Percentiles rank a stretch among this genome's conserved stretches.
phyloP scores from a whole-genome alignment of 2,329 filamentous ascomycete species.

The Penicillium sp. region DNA sequence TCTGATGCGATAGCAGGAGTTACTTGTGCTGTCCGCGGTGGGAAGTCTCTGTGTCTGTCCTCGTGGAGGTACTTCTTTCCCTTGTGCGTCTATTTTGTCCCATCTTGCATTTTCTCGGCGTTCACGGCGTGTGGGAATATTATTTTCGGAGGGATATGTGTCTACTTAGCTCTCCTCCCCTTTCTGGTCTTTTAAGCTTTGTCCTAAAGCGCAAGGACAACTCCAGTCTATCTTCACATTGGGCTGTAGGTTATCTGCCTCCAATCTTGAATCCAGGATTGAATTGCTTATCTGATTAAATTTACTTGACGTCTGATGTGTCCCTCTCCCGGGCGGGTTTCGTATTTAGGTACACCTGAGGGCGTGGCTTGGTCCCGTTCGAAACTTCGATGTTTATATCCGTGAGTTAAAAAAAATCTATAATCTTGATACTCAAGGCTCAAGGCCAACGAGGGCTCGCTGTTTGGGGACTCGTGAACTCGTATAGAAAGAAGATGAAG shows the following conservation, averaged over 20 bases:
- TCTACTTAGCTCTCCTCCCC: neutral
- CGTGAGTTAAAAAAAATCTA: neutral
- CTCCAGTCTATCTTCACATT: too few relatives aligned
- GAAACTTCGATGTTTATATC: neutral
- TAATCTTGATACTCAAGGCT: neutral
- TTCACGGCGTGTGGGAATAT: neutral
- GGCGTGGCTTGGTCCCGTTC: slow-evolving; percentile 1
- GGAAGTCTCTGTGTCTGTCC: neutral
- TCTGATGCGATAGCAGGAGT: neutral
- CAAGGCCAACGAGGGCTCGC: neutral
- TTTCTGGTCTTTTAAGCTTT: neutral
- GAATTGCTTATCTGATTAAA: neutral
- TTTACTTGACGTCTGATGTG: neutral
- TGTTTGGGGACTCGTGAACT: slow-evolving; percentile 6
- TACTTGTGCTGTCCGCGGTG: neutral
- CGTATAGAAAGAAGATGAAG: slow-evolving; percentile 4
- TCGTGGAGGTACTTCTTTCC: neutral
- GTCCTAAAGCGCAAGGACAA: neutral
- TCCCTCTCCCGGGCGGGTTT: neutral
- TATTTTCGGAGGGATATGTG: neutral
- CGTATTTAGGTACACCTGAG: neutral
- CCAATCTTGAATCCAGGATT: neutral
- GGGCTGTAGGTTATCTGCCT: neutral
- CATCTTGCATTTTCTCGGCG: slow-evolving; percentile 2
- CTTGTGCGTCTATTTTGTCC: neutral